Evolutionary conservation across 2,329 filamentous ascomycete species (phyloP).

Genomic region (Talaromyces verruculosus): DNA sequence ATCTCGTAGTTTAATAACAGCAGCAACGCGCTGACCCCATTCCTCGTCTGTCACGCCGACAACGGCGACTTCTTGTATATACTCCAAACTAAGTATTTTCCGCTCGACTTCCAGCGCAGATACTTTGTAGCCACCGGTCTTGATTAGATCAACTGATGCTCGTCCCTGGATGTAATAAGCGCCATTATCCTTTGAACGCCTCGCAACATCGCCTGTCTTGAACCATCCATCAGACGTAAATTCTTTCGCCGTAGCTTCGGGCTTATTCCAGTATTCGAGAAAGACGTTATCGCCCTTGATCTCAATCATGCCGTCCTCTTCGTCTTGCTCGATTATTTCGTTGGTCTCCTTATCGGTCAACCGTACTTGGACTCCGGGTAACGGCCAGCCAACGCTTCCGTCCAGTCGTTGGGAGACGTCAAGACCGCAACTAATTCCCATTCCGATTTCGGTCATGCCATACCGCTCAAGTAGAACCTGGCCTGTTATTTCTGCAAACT

Average conservation of each 20-base stretch:
- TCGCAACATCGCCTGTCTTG: slow-evolving; percentile 50
- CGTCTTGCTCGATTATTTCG: slow-evolving; percentile 30
- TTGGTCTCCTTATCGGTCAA: slow-evolving; percentile 45
- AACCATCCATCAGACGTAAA: slow-evolving; percentile 53
- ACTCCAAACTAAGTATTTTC: slow-evolving; percentile 51
- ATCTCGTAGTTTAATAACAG: slow-evolving; percentile 47
- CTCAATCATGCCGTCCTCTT: slow-evolving; percentile 47
- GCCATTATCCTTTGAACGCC: slow-evolving; percentile 33
- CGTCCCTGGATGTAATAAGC: slow-evolving; percentile 57
- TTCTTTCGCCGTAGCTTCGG: slow-evolving; percentile 47
- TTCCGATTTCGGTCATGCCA: slow-evolving; percentile 54
- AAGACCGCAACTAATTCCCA: slow-evolving; percentile 48
- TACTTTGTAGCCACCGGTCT: slow-evolving; percentile 58
- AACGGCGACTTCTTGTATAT: slow-evolving; percentile 54
- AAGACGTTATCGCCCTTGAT: slow-evolving; percentile 46
- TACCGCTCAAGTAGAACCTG: slow-evolving; percentile 50
- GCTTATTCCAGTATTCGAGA: slow-evolving; percentile 36
- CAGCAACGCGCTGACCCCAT: slow-evolving; percentile 57
- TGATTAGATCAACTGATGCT: slow-evolving; percentile 56
- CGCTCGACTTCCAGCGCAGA: slow-evolving; percentile 57
- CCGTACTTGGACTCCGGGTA: slow-evolving; percentile 50
- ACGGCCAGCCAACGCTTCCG: slow-evolving; percentile 51
- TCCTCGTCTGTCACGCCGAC: slow-evolving; percentile 56
- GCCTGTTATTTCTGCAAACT: slow-evolving; percentile 43
- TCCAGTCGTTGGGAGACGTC: slow-evolving; percentile 44